Evolutionary conservation across 768 basidiomycete genomes (phyloP), one percentile per base, ranked within the genome.

Genomic region (Lactarius sanguifluus): DNA sequence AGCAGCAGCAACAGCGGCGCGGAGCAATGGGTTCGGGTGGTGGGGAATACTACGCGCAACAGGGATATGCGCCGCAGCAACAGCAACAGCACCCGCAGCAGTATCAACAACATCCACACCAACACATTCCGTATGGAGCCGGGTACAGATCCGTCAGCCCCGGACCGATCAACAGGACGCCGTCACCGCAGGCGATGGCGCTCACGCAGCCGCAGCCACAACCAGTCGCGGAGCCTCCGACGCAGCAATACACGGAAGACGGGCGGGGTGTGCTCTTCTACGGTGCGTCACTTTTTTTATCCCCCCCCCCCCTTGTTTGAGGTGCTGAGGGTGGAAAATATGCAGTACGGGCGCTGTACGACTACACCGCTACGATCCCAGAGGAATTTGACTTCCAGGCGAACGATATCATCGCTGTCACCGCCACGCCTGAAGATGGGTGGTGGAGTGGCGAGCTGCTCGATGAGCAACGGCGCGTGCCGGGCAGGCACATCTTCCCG

Each of bases 351-450:
- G 94, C 94, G 45, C 78, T 96, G 69, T 96, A 92, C 74, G 91
- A 94, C 76, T 96, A 95, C 72, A 77, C 78, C 0, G 93, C 92
- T 18, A 87, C 89, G 13, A 92, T 90, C 68, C 88, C 91, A 1
- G 94, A 96, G 73, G 96, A 98, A 78, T 98, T 98, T 76, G 91
- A 96, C 75, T 98, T 98, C 86, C 92, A 95, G 74, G 81, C 87
- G 25, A 93, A 91, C 2, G 96, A 98, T 77, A 92, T 97, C 70
- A 97, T 98, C 70, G 96, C 95, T 8, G 96, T 98, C 12, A 96
- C 92, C 0, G 83, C 87, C 25, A 96, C 94, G 7, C 94, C 94
- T 5, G 94, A 95, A 72, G 96, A 97, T 72, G 96, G 96, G 1
- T 98, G 96, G 96, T 98, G 96, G 96, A 91, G 87, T 64, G 96